Base-by-base conservation (phyloP, 2,329 filamentous ascomycete genomes). In the Ramichloridium luteum region DNA sequence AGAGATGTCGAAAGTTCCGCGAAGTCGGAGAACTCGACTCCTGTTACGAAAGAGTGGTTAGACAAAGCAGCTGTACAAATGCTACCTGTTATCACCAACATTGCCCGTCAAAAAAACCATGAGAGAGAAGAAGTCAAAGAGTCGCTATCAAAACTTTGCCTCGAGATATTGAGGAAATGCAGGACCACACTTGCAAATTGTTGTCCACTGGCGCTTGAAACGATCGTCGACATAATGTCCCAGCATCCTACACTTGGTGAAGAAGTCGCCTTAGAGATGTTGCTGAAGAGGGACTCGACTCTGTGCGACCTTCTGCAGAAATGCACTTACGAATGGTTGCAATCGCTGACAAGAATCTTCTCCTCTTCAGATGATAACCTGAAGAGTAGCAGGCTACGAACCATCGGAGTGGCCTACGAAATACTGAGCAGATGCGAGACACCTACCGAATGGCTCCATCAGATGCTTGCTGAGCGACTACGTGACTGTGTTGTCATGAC, bases 1-100 rank as follows among this genome's bases (percentile, higher is more conserved):
- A n/a, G n/a, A n/a, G n/a, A n/a, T n/a, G n/a, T n/a, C n/a, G n/a
- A n/a, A n/a, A n/a, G n/a, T n/a, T n/a, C n/a, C n/a, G n/a, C n/a
- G n/a, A n/a, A n/a, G n/a, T n/a, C n/a, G n/a, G n/a, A n/a, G n/a
- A n/a, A n/a, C n/a, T n/a, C n/a, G n/a, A n/a, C n/a, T n/a, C n/a
- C n/a, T n/a, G n/a, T n/a, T n/a, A n/a, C n/a, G n/a, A n/a, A n/a
- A n/a, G 38, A 46, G 13, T 98, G 90, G 90, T 61, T 93, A 1
- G 77, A 74, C 38, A 84, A 81, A 5, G 93, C 88, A 2, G 64
- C 74, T 2, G 67, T 70, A 2, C 86, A 96, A 52, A 70, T 96
- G 33, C 88, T 86, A 51, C 67, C 90, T 32, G 86, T 85, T 1
- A 61, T 98, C 11, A 72, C 76, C 4, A 80, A 77, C 22, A 68